These are phyloP conservation scores for Mycena epipterygia DNA, from an alignment of 768 basidiomycete genomes.

Conservation along the genomic window DNA sequence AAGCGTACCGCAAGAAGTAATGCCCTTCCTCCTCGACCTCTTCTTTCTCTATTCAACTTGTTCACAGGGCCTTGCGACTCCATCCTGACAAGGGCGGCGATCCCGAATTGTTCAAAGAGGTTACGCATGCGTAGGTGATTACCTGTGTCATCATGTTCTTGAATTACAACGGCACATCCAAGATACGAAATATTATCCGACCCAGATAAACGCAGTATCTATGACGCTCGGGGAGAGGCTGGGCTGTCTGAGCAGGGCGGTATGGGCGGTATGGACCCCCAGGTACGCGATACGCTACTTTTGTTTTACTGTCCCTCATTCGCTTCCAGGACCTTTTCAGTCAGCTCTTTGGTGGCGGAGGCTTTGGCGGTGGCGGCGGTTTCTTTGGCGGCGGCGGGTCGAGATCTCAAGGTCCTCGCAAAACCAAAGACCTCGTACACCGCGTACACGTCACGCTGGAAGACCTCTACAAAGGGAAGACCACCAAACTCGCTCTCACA, in stretches of 20 bases:
- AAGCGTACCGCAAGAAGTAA: constrained; percentile 95
- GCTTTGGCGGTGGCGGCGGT: constrained; percentile 87
- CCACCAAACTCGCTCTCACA: constrained; percentile 96
- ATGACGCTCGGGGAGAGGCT: constrained; percentile 94
- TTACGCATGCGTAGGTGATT: constrained; percentile 90
- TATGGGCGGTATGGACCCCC: constrained; percentile 97
- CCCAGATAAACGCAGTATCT: constrained; percentile 81
- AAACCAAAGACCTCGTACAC: constrained; percentile 98
- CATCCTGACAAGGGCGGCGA: constrained; percentile 98
- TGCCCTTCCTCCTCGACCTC: constrained; percentile 13
- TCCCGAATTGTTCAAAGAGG: constrained; percentile 97
- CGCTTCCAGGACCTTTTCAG: constrained; percentile 89
- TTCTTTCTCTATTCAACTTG: constrained; percentile 22
- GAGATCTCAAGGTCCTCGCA: constrained; percentile 78
- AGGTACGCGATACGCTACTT: constrained; percentile 61
- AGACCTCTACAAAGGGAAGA: constrained; percentile 99
- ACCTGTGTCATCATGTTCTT: constrained; percentile 1
- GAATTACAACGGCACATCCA: constrained; percentile 19
- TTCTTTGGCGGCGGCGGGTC: constrained; percentile 83
- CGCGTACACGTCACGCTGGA: constrained; percentile 97
- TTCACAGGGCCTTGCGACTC: constrained; percentile 78
- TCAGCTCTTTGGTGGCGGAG: constrained; percentile 92
- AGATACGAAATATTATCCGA: constrained; percentile 97
- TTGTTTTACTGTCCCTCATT: constrained; percentile 16
- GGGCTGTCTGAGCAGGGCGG: constrained; percentile 89